Evolutionary conservation across 805 yeast genomes (phyloP), one percentile per base, ranked within the genome.

Genomic region (Kodamaea sagamina): DNA sequence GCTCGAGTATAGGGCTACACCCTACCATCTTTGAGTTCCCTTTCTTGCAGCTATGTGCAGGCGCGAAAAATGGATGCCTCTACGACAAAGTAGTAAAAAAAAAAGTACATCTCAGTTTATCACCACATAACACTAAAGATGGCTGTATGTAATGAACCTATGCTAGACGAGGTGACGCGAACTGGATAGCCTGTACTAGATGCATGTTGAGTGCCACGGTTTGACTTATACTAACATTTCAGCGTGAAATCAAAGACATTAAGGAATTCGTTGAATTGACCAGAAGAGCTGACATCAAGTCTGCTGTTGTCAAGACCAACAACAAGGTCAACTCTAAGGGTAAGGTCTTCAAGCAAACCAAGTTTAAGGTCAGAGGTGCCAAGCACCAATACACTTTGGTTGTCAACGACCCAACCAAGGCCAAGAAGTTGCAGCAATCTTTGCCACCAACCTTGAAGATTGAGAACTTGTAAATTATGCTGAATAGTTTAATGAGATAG

Each of bases 351-450:
- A 85, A 86, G 78, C 93, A 86, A 78, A 89, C 97, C 79, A 93
- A 93, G 79, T 93, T 93, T 90, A 93, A 93, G 87, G 88, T 93
- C 68, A 89, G 98, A 83, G 97, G 97, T 74, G 67, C 96, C 55
- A 89, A 80, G 74, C 74, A 86, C 81, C 83, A 89, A 69, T 93
- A 93, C 87, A 93, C 99, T 62, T 81, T 92, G 75, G 86, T 86
- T 61, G 92, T 93, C 67, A 82, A 86, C 79, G 98, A 93, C 74
- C 86, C 89, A 67, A 85, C 88, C 74, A 90, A 89, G 83, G 98
- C 98, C 66, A 83, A 87, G 85, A 93, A 93, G 82, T 82, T 93
- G 78, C 84, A 87, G 69, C 97, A 90, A 81, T 86, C 98, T 67
- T 81, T 93, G 67, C 97, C 98, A 74, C 96, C 99, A 72, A 81